Evolutionary conservation across 169 alveolate genomes (phyloP).

Genomic region (Plasmodium fragile): DNA sequence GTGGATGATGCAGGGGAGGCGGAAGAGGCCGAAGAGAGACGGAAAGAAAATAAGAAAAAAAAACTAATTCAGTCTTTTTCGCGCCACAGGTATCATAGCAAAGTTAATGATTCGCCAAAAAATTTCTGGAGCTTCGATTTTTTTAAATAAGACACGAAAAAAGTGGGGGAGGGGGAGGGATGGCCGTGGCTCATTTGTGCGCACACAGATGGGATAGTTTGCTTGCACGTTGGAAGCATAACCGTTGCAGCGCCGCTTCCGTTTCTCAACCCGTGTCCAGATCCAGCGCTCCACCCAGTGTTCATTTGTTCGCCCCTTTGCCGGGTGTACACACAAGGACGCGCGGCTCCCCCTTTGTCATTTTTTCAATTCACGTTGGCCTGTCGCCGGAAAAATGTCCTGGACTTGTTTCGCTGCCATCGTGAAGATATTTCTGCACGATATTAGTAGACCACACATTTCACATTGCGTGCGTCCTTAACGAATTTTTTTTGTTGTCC

Average conservation of each 20-base stretch:
- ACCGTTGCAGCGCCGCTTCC: background rate
- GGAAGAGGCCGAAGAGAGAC: conserved; percentile 2
- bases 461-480: background rate
- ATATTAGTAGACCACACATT: background rate
- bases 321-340: background rate
- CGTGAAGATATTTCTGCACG: background rate
- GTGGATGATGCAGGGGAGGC: background rate
- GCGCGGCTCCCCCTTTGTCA: background rate
- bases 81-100: conserved; percentile 71
- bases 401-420: background rate
- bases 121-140: conserved; percentile 75
- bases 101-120: conserved; percentile 73
- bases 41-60: conserved; percentile 51
- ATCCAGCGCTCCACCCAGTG: background rate
- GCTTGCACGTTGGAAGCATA: background rate
- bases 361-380: background rate
- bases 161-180: background rate
- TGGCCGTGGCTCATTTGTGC: background rate
- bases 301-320: background rate
- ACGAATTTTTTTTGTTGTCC: background rate
- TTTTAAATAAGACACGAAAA: conserved; percentile 55
- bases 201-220: background rate
- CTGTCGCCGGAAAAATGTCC: background rate
- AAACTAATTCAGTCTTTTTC: conserved; percentile 53
- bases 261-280: background rate